Base-by-base conservation (phyloP, 2,329 filamentous ascomycete genomes). In the Anthostomella pinea region DNA sequence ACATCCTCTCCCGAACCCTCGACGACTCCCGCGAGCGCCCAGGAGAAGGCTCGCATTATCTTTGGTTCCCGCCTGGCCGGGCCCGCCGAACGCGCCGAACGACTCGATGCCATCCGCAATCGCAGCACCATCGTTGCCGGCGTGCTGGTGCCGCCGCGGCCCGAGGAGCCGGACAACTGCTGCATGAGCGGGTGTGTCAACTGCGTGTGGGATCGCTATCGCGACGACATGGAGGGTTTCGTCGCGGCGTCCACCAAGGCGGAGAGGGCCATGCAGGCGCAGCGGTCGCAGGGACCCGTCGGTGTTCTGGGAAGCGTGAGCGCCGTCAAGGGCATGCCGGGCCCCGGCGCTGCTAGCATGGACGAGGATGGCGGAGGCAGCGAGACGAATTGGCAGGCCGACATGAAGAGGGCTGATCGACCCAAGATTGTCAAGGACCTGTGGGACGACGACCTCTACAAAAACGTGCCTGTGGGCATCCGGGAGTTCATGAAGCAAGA, bases 141-240 rank as follows among this genome's bases (percentile, higher is more conserved):
- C 3, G 76, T 97, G 1, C 65, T 79, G 13, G 84, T 97, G 4
- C 93, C 93, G 2, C 90, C 89, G 0, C 77, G 78, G 30, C 93
- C 93, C 1, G 75, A 80, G 30, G 91, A 98, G 64, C 93, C 93
- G 3, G 93, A 97, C 56, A 96, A 98, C 59, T 98, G 93, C 73
- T 98, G 93, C 66, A 98, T 98, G 93, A 93, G 87, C 57, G 93
- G 93, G 3, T 98, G 93, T 60, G 91, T 95, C 31, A 90, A 97
- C 62, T 98, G 93, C 62, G 93, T 97, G 3, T 97, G 90, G 90
- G 90, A 96, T 53, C 72, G 80, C 35, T 97, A 83, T 63, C 77
- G 90, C 7, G 91, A 98, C 49, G 93, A 97, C 34, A 74, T 97
- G 65, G 90, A 97, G 62, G 85, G 87, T 39, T 97, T 89, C 87